Percentiles rank a stretch among this genome's conserved stretches.
These are phyloP conservation scores for Trifolium subterraneum DNA, from an alignment of 306 rosid species.

Conservation along the genomic window DNA sequence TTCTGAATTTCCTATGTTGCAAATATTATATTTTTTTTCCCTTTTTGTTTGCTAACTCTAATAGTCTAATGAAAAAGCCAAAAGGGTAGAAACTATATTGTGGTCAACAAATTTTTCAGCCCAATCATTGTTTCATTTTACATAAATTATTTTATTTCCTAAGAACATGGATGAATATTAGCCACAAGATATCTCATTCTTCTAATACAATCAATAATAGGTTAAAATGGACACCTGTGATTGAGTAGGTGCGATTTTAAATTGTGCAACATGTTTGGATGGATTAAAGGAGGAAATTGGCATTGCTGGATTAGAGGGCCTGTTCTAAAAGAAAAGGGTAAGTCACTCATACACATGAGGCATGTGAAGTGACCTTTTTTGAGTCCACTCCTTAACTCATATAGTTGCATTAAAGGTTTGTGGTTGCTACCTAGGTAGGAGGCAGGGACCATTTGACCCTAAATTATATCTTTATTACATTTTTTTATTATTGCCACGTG, in stretches of 20 bases:
- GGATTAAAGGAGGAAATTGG: conserved; percentile 37
- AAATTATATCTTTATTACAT: conserved; percentile 14
- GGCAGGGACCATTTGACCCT: conserved; percentile 44
- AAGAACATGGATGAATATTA: conserved; percentile 28
- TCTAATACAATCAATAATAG: conserved; percentile 26
- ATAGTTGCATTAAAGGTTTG: conserved; percentile 52
- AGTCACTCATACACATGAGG: conserved; percentile 48
- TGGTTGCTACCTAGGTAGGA: conserved; percentile 50
- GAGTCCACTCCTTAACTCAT: conserved; percentile 32
- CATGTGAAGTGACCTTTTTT: conserved; percentile 52
- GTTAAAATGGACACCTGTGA: conserved; percentile 53
- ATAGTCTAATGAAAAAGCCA: conserved; percentile 27
- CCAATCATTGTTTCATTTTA: conserved; percentile 29
- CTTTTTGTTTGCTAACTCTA: neutral
- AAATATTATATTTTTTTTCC: neutral
- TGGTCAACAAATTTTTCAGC: conserved; percentile 26
- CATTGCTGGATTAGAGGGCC: conserved; percentile 39
- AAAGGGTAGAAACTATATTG: conserved; percentile 30
- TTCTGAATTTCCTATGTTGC: neutral
- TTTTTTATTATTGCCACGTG: conserved; percentile 29
- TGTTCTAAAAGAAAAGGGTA: conserved; percentile 43
- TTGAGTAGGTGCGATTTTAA: conserved; percentile 50
- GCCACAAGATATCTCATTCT: conserved; percentile 34
- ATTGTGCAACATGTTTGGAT: conserved; percentile 48
- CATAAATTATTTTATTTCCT: neutral